Evolutionary conservation across 805 yeast genomes (phyloP).

Genomic region (Monosporozyma yasuniensis): DNA sequence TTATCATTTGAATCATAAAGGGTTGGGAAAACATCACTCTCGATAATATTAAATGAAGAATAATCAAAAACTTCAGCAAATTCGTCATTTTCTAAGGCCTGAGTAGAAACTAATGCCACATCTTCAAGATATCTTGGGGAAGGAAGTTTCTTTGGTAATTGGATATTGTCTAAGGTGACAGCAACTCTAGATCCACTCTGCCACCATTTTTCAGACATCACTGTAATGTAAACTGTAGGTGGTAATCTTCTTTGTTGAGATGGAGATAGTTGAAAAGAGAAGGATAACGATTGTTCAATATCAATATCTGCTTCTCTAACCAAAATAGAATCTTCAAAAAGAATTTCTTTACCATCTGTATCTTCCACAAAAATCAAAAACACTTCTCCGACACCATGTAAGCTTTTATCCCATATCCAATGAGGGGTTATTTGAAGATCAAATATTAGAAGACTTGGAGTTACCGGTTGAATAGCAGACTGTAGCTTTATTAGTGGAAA

Average conservation of each 20-base stretch:
- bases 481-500: conserved; percentile 63
- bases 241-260: conserved; percentile 33
- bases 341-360: conserved; percentile 65
- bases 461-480: conserved; percentile 66
- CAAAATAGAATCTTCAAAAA: conserved; percentile 48
- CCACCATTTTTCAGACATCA: conserved; percentile 79
- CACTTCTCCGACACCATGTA: conserved; percentile 58
- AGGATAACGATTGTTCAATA: conserved; percentile 50
- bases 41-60: conserved; percentile 56
- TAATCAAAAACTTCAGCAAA: conserved; percentile 40
- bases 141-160: conserved; percentile 26
- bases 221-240: conserved; percentile 64
- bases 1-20: conserved; percentile 51
- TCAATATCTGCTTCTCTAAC: conserved; percentile 43
- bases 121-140: conserved; percentile 17
- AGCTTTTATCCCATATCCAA: conserved; percentile 65
- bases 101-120: conserved; percentile 38
- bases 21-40: conserved; percentile 59
- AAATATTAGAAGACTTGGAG: conserved; percentile 56
- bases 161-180: conserved; percentile 31
- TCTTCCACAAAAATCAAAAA: conserved; percentile 74
- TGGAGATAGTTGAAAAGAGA: conserved; percentile 40
- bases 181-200: conserved; percentile 62
- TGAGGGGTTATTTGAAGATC: conserved; percentile 59
- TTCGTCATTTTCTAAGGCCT: conserved; percentile 41